phyloP scores from a whole-genome alignment of 768 basidiomycete genomes.

The Leccinum barrowsii region DNA sequence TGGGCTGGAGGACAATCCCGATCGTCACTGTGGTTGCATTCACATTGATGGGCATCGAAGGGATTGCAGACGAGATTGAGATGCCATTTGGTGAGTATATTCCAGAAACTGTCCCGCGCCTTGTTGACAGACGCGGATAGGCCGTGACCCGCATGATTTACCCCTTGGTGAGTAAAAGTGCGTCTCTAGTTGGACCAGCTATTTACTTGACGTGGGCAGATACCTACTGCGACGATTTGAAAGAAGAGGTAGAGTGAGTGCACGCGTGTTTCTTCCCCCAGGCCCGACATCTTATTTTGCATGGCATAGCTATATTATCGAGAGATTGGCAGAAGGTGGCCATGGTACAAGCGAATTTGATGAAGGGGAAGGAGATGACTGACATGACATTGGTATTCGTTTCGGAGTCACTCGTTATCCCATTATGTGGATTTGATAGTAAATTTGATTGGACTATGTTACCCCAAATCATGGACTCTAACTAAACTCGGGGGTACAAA shows the following conservation, averaged over 20 bases:
- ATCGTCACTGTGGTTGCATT: conserved; percentile 84
- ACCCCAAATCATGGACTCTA: conserved; percentile 35
- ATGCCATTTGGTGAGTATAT: conserved; percentile 78
- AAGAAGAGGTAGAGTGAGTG: conserved; percentile 78
- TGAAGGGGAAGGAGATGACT: conserved; percentile 82
- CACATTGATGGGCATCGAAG: conserved; percentile 93
- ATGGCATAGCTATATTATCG: conserved; percentile 57
- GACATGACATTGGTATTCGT: conserved; percentile 15
- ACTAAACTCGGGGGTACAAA: conserved; percentile 81
- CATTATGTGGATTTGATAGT: neutral
- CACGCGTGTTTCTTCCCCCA: neutral
- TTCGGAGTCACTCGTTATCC: neutral
- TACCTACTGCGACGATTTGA: conserved; percentile 81
- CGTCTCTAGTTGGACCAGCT: neutral
- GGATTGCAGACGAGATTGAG: conserved; percentile 92
- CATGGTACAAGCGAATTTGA: conserved; percentile 70
- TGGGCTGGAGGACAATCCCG: conserved; percentile 84
- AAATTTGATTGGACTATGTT: neutral
- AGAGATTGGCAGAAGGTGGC: conserved; percentile 70
- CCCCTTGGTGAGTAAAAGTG: conserved; percentile 57
- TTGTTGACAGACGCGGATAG: conserved; percentile 28
- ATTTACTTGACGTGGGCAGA: conserved; percentile 39
- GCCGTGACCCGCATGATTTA: conserved; percentile 63
- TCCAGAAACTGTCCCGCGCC: neutral
- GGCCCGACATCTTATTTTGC: conserved; percentile 7